These are phyloP conservation scores for Aspergillus tanneri DNA, from an alignment of 2,329 filamentous ascomycete species.

Conservation along the genomic window DNA sequence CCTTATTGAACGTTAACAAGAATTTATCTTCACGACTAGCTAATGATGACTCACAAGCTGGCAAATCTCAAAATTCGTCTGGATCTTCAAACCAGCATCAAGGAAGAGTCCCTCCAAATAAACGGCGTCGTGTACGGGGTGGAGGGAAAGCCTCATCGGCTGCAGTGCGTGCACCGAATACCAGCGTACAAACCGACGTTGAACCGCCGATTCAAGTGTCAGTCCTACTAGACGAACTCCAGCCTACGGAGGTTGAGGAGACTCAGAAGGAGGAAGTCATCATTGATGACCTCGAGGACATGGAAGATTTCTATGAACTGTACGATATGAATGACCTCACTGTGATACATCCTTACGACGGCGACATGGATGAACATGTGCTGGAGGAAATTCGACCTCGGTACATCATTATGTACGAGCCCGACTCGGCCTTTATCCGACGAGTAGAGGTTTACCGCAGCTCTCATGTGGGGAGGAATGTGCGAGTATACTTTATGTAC, in stretches of 20 bases:
- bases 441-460: conserved; percentile 94
- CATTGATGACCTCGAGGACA: conserved; percentile 78
- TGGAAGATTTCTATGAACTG: conserved; percentile 88
- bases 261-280: conserved; percentile 67
- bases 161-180: conserved; percentile 66
- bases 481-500: conserved; percentile 95
- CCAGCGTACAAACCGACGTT: conserved; percentile 69
- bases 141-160: conserved; percentile 63
- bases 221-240: conserved; percentile 76
- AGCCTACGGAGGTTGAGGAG: conserved; percentile 74
- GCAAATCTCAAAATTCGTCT: conserved; percentile 23
- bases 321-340: conserved; percentile 89
- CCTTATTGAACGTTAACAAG: conserved; percentile 78
- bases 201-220: conserved; percentile 82
- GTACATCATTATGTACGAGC: conserved; percentile 99
- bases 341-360: conserved; percentile 88
- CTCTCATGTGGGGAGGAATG: conserved; percentile 83
- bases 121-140: conserved; percentile 79
- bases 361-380: conserved; percentile 94
- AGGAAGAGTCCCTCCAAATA: conserved; percentile 73
- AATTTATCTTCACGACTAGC: conserved; percentile 37
- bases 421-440: conserved; percentile 89
- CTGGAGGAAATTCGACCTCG: conserved; percentile 89
- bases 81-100: conserved; percentile 42
- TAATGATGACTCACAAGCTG: conserved; percentile 22